These are phyloP conservation scores for Aspergillus indologenus DNA, from an alignment of 495 filamentous ascomycete genomes.

Conservation along the genomic window DNA sequence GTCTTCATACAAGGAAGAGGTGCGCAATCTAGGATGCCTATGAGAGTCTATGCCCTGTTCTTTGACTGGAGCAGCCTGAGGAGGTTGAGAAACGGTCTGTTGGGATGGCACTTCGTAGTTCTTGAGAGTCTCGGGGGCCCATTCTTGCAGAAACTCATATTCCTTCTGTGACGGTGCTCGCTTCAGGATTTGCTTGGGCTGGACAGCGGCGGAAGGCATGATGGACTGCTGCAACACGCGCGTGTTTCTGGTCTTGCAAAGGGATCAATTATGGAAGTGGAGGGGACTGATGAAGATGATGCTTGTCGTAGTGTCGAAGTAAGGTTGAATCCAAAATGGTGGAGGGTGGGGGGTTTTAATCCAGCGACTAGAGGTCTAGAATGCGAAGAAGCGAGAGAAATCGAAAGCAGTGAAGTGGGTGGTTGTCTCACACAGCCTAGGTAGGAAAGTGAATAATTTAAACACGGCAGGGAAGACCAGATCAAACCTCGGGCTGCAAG, in stretches of 20 bases:
- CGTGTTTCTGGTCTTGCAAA: not conserved
- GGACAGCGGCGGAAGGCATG: conserved; percentile 4
- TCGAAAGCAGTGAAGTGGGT: not conserved
- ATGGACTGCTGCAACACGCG: not conserved
- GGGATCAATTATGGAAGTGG: not conserved
- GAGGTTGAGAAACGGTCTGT: conserved; percentile 4
- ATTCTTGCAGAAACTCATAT: conserved; percentile 14
- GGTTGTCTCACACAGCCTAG: not conserved
- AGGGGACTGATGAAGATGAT: not conserved
- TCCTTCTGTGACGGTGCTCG: conserved; percentile 12
- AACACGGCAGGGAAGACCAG: not conserved
- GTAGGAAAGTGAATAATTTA: not conserved
- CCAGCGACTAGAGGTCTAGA: not conserved
- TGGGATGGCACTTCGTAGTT: conserved; percentile 1
- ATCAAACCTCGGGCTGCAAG: not conserved
- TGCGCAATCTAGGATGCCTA: not conserved
- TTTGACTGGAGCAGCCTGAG: not conserved
- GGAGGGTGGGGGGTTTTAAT: not conserved
- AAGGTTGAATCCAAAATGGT: not conserved
- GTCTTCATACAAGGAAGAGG: conserved; percentile 19
- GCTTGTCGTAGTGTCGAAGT: not conserved
- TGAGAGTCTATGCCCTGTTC: not conserved
- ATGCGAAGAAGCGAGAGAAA: not conserved
- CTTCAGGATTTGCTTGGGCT: conserved; percentile 15
- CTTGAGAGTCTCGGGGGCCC: conserved; percentile 15